Conservation (phyloP, 2,329 filamentous ascomycete species). For the Chaetomium strumarium region DNA sequence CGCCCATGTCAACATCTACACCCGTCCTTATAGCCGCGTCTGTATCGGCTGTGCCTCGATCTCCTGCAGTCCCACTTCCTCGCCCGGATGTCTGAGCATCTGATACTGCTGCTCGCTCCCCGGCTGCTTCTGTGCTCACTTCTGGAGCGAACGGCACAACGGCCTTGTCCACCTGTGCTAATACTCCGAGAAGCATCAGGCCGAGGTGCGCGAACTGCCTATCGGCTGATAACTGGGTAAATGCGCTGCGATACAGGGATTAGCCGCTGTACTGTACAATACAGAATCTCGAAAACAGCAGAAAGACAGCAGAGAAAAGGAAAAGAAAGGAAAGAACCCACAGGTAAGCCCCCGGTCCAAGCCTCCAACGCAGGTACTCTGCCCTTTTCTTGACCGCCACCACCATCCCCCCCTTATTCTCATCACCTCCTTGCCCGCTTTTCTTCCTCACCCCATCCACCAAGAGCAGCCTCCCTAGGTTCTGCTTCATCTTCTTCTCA, state of each 20-base stretch:
- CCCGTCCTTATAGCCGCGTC: neutral
- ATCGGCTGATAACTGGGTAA: slow-evolving; percentile 65
- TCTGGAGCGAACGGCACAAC: slow-evolving; percentile 32
- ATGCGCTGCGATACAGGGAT: slow-evolving; percentile 42
- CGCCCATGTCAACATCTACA: slow-evolving; percentile 19
- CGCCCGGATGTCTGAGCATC: neutral
- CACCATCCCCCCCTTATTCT: slow-evolving; percentile 2
- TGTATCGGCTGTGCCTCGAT: neutral
- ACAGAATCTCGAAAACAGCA: neutral
- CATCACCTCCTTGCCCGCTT: neutral
- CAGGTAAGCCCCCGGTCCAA: slow-evolving; percentile 41
- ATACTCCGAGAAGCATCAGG: slow-evolving; percentile 57
- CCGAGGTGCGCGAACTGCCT: slow-evolving; percentile 68
- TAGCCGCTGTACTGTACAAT: neutral
- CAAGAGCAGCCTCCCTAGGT: neutral
- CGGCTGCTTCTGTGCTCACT: slow-evolving; percentile 16
- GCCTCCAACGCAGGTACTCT: slow-evolving; percentile 35
- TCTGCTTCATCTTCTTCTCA: neutral
- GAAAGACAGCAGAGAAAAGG: neutral
- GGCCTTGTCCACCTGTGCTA: slow-evolving; percentile 52
- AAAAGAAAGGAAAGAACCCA: slow-evolving; percentile 28
- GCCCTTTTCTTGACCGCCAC: slow-evolving; percentile 26
- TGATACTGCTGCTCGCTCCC: neutral
- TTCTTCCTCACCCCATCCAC: neutral
- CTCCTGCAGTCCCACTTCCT: neutral